Evolutionary conservation across 306 rosid genomes (phyloP), one percentile per base, ranked within the genome.

Genomic region (Geum urbanum): DNA sequence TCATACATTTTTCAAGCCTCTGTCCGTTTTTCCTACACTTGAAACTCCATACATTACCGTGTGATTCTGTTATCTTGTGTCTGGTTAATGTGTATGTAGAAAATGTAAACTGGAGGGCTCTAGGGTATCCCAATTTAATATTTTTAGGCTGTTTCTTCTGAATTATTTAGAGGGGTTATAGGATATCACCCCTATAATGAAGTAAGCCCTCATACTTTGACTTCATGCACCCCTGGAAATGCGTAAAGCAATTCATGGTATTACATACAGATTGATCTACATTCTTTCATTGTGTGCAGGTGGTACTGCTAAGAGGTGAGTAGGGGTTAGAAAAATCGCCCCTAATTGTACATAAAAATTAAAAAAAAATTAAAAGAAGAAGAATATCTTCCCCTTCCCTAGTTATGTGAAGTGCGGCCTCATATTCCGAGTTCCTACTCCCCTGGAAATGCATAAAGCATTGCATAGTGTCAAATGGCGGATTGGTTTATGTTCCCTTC

Each of bases 361-460:
- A 2, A 32, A n/a, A n/a, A n/a, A n/a, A n/a, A 2, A 32, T 32
- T 1, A 32, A 32, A 32, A 32, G 37, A 32, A 32, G 37, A 32
- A 57, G 63, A n/a, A 5, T 56, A 5, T 12, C 9, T 0, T 37
- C 35, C 61, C 61, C 11, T 56, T 56, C 40, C 24, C 18, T 9
- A 3, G 13, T 24, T 58, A 45, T 12, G 20, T 71, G 74, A 6
- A 45, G 27, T 16, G 35, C 19, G 1, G 47, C 58, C 48, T 45
- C 32, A 15, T 15, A 35, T 32, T 59, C 64, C 14, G 11, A 40
- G 12, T 1, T 61, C 20, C 13, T 16, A 40, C 61, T 52, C 20
- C 46, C 41, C 63, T 54, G 43, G 27, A n/a, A 22, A 43, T 52
- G 77, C 77, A 63, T 70, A 4, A 44, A 64, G 41, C 24, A 12